Base-by-base conservation (phyloP, 139 green algal genomes). In the Microglena sp. region DNA sequence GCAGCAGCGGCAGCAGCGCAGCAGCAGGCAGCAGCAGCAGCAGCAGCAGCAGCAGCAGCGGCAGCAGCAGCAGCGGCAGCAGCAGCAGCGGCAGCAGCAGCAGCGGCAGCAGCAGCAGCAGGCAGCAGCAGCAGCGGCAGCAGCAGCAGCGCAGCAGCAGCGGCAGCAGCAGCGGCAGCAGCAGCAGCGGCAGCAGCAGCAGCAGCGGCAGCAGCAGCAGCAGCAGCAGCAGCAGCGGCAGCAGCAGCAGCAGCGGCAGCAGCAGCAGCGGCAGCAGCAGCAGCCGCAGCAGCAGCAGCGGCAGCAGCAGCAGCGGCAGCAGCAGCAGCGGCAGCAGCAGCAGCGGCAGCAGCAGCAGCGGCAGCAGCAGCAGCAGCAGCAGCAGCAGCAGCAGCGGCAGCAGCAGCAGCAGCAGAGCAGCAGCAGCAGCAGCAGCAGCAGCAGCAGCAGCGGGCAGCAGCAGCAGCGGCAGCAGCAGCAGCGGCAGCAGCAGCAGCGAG, bases 311-410 rank as follows among this genome's bases (percentile, higher is more conserved):
- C n/a, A n/a, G n/a, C n/a, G n/a, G n/a, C n/a, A 74, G 60, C 53
- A 90, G 64, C 35, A 64, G 53, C 11, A 70, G 28, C 0, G 31
- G 63, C 4, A 26, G 68, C 53, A 45, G 62, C 55, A 86, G 44
- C 21, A 78, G 1, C 18, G n/a, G n/a, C 56, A 61, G 35, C 81
- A 78, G 21, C 26, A 40, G 44, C 76, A 74, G 44, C 76, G 54
- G 21, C 44, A 62, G 35, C 46, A 24, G 27, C 32, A 53, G 33
- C 46, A 53, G 34, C 21, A 35, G 58, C 65, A 45, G 45, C 45
- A 45, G 7, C 18, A 36, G 27, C 60, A 22, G 36, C 60, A 35
- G 60, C 35, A 6, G 35, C 35, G 4, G 35, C 1, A 56, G 43
- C 60, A 55, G 35, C 26, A 55, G 60, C 35, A 55, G 1, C 60